These are phyloP conservation scores for Triticum urartu DNA, from an alignment of 176 grass and related monocot species.

Conservation along the genomic window DNA sequence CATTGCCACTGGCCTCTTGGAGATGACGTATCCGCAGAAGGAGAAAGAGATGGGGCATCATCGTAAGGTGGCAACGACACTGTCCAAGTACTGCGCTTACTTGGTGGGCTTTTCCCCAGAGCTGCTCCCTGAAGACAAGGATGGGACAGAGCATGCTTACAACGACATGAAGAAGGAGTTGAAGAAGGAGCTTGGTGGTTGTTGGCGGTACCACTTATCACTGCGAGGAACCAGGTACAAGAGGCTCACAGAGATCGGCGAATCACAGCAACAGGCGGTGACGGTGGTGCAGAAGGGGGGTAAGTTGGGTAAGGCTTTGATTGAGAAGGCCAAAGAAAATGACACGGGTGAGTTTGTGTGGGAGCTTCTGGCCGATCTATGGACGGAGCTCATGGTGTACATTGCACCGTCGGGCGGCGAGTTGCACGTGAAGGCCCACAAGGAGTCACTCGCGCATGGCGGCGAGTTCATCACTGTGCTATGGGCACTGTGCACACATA, in stretches of 20 bases:
- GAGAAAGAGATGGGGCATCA: not conserved
- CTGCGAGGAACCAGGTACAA: not conserved
- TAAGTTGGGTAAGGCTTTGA: no score
- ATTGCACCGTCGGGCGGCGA: no score
- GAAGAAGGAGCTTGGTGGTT: not conserved
- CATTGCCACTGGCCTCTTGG: not conserved
- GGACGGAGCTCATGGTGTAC: no score
- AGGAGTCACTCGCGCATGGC: no score
- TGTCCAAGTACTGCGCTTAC: constrained; percentile 3
- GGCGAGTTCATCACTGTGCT: no score
- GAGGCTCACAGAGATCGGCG: not conserved
- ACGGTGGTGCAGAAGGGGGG: no score
- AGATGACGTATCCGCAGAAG: not conserved
- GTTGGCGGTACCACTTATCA: not conserved
- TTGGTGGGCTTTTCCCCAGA: not conserved
- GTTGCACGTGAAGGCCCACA: no score
- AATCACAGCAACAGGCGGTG: no score
- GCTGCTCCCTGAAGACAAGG: not conserved
- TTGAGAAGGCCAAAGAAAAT: no score
- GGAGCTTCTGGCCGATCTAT: no score
- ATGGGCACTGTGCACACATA: no score
- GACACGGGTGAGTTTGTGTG: no score
- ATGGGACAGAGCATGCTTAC: not conserved
- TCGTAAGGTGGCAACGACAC: not conserved
- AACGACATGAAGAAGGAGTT: not conserved